These are phyloP conservation scores for Pseudogymnoascus sp. DNA, from an alignment of 2,329 filamentous ascomycete species.

Conservation along the genomic window DNA sequence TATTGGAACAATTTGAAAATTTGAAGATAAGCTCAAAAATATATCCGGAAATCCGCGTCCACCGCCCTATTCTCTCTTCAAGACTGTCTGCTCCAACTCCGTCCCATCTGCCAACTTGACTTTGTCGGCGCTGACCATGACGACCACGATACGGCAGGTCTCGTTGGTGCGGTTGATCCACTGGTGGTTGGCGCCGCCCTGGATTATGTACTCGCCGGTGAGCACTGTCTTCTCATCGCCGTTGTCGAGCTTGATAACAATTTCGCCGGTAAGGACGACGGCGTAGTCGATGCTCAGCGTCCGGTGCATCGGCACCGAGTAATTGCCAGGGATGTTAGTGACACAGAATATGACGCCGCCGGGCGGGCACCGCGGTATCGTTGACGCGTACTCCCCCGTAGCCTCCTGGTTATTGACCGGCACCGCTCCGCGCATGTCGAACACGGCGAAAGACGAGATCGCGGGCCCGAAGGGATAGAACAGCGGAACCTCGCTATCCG, in stretches of 20 bases:
- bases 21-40: background rate
- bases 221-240: conserved; percentile 33
- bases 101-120: conserved; percentile 32
- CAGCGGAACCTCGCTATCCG: conserved; percentile 23
- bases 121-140: conserved; percentile 36
- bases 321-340: conserved; percentile 13
- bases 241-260: conserved; percentile 33
- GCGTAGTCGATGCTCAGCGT: conserved; percentile 36
- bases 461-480: conserved; percentile 30
- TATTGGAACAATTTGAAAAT: background rate
- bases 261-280: conserved; percentile 34
- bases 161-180: conserved; percentile 36
- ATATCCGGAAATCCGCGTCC: background rate
- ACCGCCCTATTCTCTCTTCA: conserved; percentile 9
- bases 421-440: conserved; percentile 26
- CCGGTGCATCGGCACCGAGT: conserved; percentile 34
- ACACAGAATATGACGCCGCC: conserved; percentile 31
- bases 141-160: conserved; percentile 33
- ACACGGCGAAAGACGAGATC: conserved; percentile 26
- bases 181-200: conserved; percentile 38
- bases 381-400: conserved; percentile 10
- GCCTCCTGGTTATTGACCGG: conserved; percentile 26
- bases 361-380: conserved; percentile 31
- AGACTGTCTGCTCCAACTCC: conserved; percentile 27
- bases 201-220: conserved; percentile 35